Evolutionary conservation across 2,329 filamentous ascomycete genomes (phyloP).

Genomic region (Phoma sp.): DNA sequence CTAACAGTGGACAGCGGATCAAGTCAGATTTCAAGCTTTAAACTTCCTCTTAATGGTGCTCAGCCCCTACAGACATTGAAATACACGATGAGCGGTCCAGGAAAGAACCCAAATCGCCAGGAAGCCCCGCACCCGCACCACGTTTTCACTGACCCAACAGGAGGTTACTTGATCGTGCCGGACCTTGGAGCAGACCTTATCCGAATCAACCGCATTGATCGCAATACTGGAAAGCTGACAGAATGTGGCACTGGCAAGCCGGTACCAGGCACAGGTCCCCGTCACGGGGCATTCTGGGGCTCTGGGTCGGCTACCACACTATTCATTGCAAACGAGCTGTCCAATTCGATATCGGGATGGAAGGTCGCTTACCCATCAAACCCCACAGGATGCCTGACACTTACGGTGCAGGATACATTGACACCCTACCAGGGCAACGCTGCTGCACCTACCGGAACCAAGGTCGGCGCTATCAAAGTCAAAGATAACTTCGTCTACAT

Average conservation of each 20-base stretch:
- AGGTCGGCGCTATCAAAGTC: slow-evolving; percentile 44
- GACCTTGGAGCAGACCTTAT: slow-evolving; percentile 65
- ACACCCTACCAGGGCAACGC: slow-evolving; percentile 42
- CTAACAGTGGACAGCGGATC: slow-evolving; percentile 26
- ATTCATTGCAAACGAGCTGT: slow-evolving; percentile 46
- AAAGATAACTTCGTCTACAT: slow-evolving; percentile 45
- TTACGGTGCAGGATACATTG: slow-evolving; percentile 41
- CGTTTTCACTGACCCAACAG: slow-evolving; percentile 58
- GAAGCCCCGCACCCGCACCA: slow-evolving; percentile 64
- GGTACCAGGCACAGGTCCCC: slow-evolving; percentile 59
- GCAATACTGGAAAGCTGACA: slow-evolving; percentile 54
- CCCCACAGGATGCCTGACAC: slow-evolving; percentile 37
- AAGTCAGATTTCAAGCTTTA: slow-evolving; percentile 45
- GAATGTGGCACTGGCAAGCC: slow-evolving; percentile 54
- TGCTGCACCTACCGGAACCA: slow-evolving; percentile 37
- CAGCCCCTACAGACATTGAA: slow-evolving; percentile 40
- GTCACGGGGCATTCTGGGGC: slow-evolving; percentile 63
- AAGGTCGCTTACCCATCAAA: slow-evolving; percentile 37
- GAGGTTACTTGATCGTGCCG: slow-evolving; percentile 58
- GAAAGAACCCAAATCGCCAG: slow-evolving; percentile 59
- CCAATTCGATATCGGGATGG: slow-evolving; percentile 42
- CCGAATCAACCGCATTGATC: slow-evolving; percentile 61
- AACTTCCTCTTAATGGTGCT: slow-evolving; percentile 41
- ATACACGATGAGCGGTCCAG: slow-evolving; percentile 45
- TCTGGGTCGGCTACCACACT: slow-evolving; percentile 33